Evolutionary conservation across 441 rosid species (phyloP).

Genomic region (Populus hybrid): DNA sequence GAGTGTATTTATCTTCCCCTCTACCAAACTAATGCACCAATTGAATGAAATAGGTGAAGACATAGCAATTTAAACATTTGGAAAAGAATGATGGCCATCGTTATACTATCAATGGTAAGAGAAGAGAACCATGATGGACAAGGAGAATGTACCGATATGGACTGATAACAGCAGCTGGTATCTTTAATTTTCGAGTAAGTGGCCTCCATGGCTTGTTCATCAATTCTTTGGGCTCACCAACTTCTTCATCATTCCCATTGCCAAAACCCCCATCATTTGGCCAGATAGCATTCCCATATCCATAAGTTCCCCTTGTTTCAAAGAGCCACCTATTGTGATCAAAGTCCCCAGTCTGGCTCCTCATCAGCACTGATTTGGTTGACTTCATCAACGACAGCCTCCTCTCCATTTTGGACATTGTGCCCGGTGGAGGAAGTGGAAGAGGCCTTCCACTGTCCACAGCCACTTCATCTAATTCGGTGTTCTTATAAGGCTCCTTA

Average conservation of each 20-base stretch:
- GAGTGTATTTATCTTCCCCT: not conserved
- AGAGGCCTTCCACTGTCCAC: conserved; percentile 55
- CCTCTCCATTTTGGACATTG: conserved; percentile 78
- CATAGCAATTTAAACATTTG: no score
- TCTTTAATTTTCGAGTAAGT: conserved; percentile 79
- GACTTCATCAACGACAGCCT: conserved; percentile 91
- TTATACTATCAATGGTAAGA: not conserved
- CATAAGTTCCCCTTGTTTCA: conserved; percentile 82
- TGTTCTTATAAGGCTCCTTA: conserved; percentile 76
- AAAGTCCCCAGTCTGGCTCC: conserved; percentile 90
- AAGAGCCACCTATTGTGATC: conserved; percentile 91
- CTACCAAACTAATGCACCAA: not conserved
- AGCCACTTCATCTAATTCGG: conserved; percentile 56
- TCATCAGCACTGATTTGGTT: conserved; percentile 67
- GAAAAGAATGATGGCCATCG: not conserved
- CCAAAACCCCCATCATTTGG: conserved; percentile 74
- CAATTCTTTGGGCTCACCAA: conserved; percentile 61
- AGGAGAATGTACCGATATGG: conserved; percentile 60
- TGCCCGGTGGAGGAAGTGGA: conserved; percentile 54
- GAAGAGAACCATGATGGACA: not conserved
- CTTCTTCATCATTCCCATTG: conserved; percentile 58
- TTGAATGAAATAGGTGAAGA: no score
- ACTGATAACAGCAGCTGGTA: conserved; percentile 85
- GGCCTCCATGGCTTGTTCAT: conserved; percentile 93
- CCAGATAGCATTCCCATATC: conserved; percentile 94